Conservation (phyloP, 805 yeast species). For the Starmerella vaccinii region DNA sequence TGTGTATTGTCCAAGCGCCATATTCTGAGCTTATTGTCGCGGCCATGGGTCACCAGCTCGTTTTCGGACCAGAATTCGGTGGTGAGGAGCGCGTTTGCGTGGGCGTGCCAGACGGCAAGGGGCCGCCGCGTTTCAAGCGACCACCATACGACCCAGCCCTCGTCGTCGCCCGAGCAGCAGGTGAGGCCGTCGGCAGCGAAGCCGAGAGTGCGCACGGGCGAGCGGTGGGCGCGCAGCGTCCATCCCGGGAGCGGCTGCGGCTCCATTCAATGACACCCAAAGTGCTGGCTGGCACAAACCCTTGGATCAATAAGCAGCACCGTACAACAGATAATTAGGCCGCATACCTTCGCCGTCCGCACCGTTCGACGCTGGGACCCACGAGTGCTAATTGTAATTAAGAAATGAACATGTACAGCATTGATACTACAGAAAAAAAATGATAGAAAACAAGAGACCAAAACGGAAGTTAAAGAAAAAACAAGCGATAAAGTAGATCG, state of each 20-base stretch:
- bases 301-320: background rate
- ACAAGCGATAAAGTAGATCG: too few species aligned
- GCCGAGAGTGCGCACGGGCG: slow-evolving; percentile 28
- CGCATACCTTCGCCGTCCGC: too few species aligned
- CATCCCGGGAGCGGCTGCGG: slow-evolving; percentile 8
- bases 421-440: too few species aligned
- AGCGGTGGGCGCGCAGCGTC: slow-evolving; percentile 33
- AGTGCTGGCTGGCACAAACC: background rate
- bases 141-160: slow-evolving; percentile 61
- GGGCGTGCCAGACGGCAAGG: slow-evolving; percentile 49
- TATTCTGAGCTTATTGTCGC: slow-evolving; percentile 43
- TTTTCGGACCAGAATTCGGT: slow-evolving; percentile 34
- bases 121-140: slow-evolving; percentile 48
- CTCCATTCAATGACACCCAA: background rate
- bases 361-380: too few species aligned
- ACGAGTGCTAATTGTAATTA: background rate
- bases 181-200: slow-evolving; percentile 32
- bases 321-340: background rate
- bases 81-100: slow-evolving; percentile 42
- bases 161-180: slow-evolving; percentile 48
- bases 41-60: slow-evolving; percentile 49
- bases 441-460: background rate
- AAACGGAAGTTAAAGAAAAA: too few species aligned
- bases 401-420: background rate
- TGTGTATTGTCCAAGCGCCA: slow-evolving; percentile 31